phyloP scores from a whole-genome alignment of 441 rosid species.

The Syzygium syzygioides region DNA sequence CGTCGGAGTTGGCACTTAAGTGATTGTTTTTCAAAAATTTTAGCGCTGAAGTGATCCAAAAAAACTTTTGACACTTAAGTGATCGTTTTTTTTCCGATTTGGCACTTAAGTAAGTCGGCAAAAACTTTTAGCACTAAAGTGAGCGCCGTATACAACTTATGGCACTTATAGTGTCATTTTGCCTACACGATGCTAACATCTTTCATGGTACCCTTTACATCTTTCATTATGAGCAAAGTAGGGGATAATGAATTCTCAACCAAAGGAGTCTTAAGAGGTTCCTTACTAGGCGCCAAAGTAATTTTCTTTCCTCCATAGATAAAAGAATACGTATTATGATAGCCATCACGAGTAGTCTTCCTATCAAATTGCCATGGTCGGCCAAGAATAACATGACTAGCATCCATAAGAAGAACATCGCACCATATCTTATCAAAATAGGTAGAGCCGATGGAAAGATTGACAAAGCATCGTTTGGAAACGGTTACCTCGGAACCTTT shows the following conservation, averaged over 20 bases:
- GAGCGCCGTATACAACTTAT: too few relatives aligned
- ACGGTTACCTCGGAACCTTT: background rate
- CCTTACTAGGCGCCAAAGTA: background rate
- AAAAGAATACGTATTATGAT: background rate
- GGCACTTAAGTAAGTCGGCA: too few relatives aligned
- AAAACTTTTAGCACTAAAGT: too few relatives aligned
- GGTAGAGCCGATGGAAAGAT: background rate
- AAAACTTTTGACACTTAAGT: too few relatives aligned
- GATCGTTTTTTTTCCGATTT: too few relatives aligned
- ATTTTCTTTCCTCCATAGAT: background rate
- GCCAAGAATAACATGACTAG: background rate
- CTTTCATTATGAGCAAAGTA: too few relatives aligned
- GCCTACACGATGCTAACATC: too few relatives aligned
- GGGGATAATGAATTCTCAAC: background rate
- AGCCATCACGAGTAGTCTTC: background rate
- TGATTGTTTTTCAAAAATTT: too few relatives aligned
- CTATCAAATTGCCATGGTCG: background rate
- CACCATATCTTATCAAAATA: background rate
- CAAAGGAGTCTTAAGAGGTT: background rate
- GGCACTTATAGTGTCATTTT: too few relatives aligned
- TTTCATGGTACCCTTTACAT: background rate
- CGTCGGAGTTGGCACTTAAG: too few relatives aligned
- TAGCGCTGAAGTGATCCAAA: too few relatives aligned
- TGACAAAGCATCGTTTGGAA: background rate
- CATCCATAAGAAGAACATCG: background rate